phyloP scores from a whole-genome alignment of 2,329 filamentous ascomycete genomes.

The Colletotrichum eleusines region DNA sequence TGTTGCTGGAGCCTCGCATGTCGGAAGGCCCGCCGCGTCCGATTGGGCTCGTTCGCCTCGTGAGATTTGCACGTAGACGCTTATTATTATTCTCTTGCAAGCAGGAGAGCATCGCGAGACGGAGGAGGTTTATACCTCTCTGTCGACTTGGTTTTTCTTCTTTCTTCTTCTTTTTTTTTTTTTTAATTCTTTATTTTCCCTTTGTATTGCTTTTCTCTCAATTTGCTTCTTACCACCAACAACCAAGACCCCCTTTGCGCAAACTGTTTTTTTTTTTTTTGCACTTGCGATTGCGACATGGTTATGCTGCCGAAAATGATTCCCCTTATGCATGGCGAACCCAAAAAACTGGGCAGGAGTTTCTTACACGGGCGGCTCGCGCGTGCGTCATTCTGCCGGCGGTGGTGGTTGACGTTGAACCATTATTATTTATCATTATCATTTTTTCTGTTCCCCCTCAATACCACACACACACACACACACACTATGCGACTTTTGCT shows the following conservation, averaged over 20 bases:
- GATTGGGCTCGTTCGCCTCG: slow-evolving; percentile 46
- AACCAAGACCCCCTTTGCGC: slow-evolving; percentile 36
- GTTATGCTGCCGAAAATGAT: slow-evolving; percentile 40
- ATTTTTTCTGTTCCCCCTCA: neutral
- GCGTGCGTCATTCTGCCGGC: slow-evolving; percentile 28
- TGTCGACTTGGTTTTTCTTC: neutral
- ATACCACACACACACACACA: too few relatives aligned
- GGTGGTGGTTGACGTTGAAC: slow-evolving; percentile 9
- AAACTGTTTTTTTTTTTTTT: slow-evolving; percentile 5
- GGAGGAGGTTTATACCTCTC: neutral
- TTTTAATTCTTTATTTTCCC: slow-evolving; percentile 12
- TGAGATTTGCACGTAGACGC: neutral
- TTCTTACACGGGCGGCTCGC: slow-evolving; percentile 36
- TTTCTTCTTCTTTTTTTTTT: neutral
- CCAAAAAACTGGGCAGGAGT: slow-evolving; percentile 38
- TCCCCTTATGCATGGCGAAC: slow-evolving; percentile 42
- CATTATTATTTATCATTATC: neutral
- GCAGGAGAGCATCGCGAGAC: neutral
- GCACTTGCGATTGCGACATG: slow-evolving; percentile 38
- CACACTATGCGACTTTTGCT: slow-evolving; percentile 31
- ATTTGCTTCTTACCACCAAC: slow-evolving; percentile 26
- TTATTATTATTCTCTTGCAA: neutral
- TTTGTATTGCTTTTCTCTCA: neutral
- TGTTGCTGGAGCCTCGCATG: slow-evolving; percentile 26
- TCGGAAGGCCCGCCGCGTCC: slow-evolving; percentile 3